A percentile compares a stretch with the other conserved stretches of the same genome.
Conservation (phyloP, 306 rosid genomes). For the Vigna hirtella region DNA sequence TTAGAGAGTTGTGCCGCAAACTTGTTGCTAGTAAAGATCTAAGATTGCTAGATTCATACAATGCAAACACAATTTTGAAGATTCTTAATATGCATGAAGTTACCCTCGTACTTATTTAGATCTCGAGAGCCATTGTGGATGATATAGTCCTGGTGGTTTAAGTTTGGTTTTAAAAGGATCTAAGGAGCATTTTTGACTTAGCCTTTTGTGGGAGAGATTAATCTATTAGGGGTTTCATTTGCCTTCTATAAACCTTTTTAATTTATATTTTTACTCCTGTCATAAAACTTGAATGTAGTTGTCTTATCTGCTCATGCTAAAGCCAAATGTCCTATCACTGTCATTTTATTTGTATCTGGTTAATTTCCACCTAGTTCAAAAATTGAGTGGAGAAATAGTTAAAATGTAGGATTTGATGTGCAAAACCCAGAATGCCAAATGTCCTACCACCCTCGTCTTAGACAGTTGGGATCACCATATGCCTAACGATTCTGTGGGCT, state of each 20-base stretch:
- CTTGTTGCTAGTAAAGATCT: slow-evolving; percentile 57
- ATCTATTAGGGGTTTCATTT: slow-evolving; percentile 28
- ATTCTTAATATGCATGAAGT: slow-evolving; percentile 58
- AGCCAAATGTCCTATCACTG: slow-evolving; percentile 1
- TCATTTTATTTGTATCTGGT: slow-evolving; percentile 15
- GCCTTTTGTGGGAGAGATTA: slow-evolving; percentile 66
- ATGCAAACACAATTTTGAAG: slow-evolving; percentile 63
- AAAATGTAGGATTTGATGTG: slow-evolving; percentile 23
- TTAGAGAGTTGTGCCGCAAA: slow-evolving; percentile 60
- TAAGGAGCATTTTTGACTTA: slow-evolving; percentile 66
- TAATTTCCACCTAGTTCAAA: slow-evolving; percentile 19
- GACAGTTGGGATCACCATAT: slow-evolving; percentile 4
- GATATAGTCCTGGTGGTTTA: slow-evolving; percentile 60
- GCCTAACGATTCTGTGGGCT: background rate
- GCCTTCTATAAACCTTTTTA: slow-evolving; percentile 1
- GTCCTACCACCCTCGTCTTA: slow-evolving; percentile 5
- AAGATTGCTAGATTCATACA: slow-evolving; percentile 52
- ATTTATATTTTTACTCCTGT: background rate
- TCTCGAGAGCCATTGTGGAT: slow-evolving; percentile 62
- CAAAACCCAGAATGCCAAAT: slow-evolving; percentile 9
- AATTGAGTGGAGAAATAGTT: slow-evolving; percentile 14
- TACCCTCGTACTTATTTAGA: slow-evolving; percentile 65
- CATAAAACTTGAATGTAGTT: slow-evolving; percentile 18
- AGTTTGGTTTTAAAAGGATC: slow-evolving; percentile 70
- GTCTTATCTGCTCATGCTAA: slow-evolving; percentile 16